Evolutionary conservation across 78 protist species (phyloP).

Genomic region (Pirum gemmata): DNA sequence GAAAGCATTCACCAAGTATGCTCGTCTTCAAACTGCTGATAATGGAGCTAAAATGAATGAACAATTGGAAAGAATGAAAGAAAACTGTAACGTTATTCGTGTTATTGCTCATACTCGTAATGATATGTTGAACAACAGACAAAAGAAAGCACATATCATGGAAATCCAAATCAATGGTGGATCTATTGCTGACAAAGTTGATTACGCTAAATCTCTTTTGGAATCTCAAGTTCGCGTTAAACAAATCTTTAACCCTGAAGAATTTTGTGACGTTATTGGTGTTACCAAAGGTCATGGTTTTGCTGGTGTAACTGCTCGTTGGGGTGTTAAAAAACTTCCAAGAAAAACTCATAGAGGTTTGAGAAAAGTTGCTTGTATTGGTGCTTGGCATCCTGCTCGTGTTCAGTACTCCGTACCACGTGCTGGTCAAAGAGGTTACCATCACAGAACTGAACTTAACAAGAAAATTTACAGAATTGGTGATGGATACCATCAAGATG

Average conservation of each 20-base stretch:
- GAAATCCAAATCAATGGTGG: conserved; percentile 99
- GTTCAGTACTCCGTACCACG: conserved; percentile 96
- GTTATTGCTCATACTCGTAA: conserved; percentile 97
- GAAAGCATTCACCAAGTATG: conserved; percentile 92
- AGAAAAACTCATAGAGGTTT: conserved; percentile 99
- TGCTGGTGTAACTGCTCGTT: conserved; percentile 94
- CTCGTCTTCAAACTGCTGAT: not conserved
- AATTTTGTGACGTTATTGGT: conserved; percentile 90
- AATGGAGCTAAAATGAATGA: conserved; percentile 43
- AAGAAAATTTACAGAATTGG: conserved; percentile 99
- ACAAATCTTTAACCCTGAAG: conserved; percentile 81
- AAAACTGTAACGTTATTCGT: conserved; percentile 92
- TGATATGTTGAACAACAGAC: conserved; percentile 66
- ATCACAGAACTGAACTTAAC: conserved; percentile 97
- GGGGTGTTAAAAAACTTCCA: conserved; percentile 94
- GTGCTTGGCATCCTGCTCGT: conserved; percentile 99
- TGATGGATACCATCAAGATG: not conserved
- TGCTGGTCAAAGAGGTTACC: conserved; percentile 99
- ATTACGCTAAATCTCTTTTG: conserved; percentile 78
- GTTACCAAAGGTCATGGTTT: conserved; percentile 98
- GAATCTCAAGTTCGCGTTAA: conserved; percentile 89
- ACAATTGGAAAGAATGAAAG: conserved; percentile 79
- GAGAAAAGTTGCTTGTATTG: conserved; percentile 99
- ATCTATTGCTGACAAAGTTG: conserved; percentile 85
- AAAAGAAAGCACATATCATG: conserved; percentile 97